Evolutionary conservation across 441 rosid species (phyloP).

Genomic region (Breynia disticha): DNA sequence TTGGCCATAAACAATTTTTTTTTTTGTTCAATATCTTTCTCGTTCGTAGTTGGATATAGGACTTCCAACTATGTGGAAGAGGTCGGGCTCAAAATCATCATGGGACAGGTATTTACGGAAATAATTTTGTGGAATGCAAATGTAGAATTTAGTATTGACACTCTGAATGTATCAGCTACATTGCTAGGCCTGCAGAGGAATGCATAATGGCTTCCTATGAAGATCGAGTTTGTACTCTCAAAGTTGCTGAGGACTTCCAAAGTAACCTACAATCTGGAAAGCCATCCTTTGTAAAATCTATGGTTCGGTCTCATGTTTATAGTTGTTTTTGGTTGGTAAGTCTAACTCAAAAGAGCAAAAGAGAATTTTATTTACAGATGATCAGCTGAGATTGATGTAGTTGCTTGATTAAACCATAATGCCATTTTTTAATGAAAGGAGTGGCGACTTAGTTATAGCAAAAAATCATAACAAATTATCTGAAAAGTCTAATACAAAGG

Average conservation of each 20-base stretch:
- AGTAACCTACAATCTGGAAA: conserved; percentile 25
- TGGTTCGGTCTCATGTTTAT: conserved; percentile 68
- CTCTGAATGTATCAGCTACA: conserved; percentile 24
- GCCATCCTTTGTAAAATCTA: conserved; percentile 52
- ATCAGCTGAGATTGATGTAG: too few species aligned
- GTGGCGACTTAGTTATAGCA: too few species aligned
- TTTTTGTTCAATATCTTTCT: conserved; percentile 5
- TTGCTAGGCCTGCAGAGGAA: conserved; percentile 41
- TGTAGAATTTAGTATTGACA: background rate
- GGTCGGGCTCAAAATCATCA: conserved; percentile 30
- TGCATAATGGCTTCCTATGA: conserved; percentile 37
- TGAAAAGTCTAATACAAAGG: too few species aligned
- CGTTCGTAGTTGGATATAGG: conserved; percentile 21
- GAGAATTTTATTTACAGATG: too few species aligned
- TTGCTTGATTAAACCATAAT: too few species aligned
- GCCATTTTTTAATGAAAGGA: too few species aligned
- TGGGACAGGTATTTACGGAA: conserved; percentile 20
- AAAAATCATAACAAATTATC: too few species aligned
- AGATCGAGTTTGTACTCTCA: conserved; percentile 28
- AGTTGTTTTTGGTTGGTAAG: conserved; percentile 66
- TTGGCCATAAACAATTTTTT: background rate
- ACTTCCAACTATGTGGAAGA: conserved; percentile 17
- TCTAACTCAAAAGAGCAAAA: background rate
- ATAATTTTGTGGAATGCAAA: background rate
- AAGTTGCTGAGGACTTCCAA: conserved; percentile 39